phyloP scores from a whole-genome alignment of 2,329 filamentous ascomycete genomes.

The Xylariaceae sp. region DNA sequence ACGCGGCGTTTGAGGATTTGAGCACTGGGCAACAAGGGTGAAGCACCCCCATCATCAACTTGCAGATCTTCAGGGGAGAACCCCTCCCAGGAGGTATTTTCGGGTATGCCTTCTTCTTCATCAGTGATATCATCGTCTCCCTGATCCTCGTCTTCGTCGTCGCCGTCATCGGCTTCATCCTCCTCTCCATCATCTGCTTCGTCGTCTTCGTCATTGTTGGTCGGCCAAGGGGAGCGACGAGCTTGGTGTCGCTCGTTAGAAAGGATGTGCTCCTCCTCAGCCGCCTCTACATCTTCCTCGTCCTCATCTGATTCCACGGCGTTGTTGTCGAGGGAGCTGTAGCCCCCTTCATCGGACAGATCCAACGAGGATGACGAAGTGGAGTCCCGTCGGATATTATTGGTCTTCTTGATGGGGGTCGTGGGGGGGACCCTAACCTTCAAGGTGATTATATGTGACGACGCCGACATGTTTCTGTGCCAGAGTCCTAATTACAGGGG shows the following conservation, averaged over 20 bases:
- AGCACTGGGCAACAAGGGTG: conserved; percentile 26
- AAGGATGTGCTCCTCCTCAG: conserved; percentile 74
- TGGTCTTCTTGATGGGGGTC: conserved; percentile 36
- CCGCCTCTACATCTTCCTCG: conserved; percentile 71
- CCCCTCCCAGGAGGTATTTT: conserved; percentile 53
- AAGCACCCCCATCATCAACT: conserved; percentile 38
- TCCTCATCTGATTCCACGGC: conserved; percentile 68
- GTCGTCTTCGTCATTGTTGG: conserved; percentile 34
- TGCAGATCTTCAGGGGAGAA: conserved; percentile 44
- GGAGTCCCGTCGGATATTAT: conserved; percentile 45
- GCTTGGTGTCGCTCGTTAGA: conserved; percentile 38
- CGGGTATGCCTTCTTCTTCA: conserved; percentile 33
- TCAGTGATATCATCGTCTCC: conserved; percentile 11
- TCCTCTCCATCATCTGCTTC: conserved; percentile 40
- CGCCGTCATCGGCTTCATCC: conserved; percentile 33
- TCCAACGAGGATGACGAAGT: conserved; percentile 53
- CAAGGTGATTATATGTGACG: conserved; percentile 39
- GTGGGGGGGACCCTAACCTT: conserved; percentile 43
- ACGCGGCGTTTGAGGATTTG: conserved; percentile 58
- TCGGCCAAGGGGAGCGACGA: conserved; percentile 50
- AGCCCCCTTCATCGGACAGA: conserved; percentile 64
- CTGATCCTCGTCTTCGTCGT: conserved; percentile 40
- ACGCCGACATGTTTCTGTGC: conserved; percentile 40
- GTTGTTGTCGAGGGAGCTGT: conserved; percentile 74
- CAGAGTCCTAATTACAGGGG: conserved; percentile 34